A percentile compares a stretch with the other conserved stretches of the same genome.
Conservation (phyloP, 495 filamentous ascomycete species). For the Thozetella sp. region DNA sequence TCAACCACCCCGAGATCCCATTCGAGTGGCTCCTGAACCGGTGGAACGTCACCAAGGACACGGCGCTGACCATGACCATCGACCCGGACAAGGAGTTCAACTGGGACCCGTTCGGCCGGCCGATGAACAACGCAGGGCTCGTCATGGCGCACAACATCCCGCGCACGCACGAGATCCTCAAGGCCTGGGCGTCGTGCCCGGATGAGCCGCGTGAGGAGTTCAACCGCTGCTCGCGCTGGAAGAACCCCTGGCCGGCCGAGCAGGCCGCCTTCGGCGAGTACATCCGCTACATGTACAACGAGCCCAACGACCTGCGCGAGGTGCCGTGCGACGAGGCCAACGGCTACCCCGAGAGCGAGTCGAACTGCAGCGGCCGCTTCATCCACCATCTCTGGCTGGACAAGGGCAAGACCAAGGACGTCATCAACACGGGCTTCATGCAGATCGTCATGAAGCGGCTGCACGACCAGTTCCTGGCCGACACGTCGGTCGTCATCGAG, state of each 20-base stretch:
- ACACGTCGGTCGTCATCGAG: background rate
- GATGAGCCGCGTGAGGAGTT: conserved; percentile 16
- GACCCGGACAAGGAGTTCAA: conserved; percentile 29
- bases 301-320: conserved; percentile 17
- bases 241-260: conserved; percentile 22
- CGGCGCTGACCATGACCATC: conserved; percentile 44
- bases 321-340: conserved; percentile 29
- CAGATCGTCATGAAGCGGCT: background rate
- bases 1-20: conserved; percentile 47
- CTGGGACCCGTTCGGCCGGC: conserved; percentile 9
- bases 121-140: conserved; percentile 31
- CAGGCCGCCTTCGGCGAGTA: conserved; percentile 28
- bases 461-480: background rate
- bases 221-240: conserved; percentile 25
- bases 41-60: conserved; percentile 45
- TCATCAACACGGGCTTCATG: background rate
- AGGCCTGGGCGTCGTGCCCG: conserved; percentile 30
- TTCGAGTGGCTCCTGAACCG: conserved; percentile 58
- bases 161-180: conserved; percentile 23
- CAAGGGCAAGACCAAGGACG: background rate
- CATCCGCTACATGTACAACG: conserved; percentile 26
- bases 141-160: conserved; percentile 26
- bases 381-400: background rate
- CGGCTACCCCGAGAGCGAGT: conserved; percentile 6
- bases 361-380: background rate